These are phyloP conservation scores for Salvia rosmarinus DNA, from an alignment of 257 asterid species.

Conservation along the genomic window DNA sequence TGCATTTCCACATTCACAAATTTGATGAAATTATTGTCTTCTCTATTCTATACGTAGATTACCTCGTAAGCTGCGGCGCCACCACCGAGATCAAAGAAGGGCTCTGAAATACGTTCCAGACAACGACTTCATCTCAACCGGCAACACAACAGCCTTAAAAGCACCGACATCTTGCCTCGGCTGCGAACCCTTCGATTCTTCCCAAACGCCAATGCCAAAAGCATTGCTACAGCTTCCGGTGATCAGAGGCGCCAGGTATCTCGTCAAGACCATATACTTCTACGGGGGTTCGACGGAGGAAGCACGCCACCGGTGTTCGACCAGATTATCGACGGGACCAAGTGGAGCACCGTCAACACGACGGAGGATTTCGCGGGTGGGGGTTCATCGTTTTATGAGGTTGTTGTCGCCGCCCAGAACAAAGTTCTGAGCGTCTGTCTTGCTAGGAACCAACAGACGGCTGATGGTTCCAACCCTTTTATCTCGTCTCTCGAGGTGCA, in stretches of 20 bases:
- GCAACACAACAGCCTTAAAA: conserved; percentile 55
- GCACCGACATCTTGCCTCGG: conserved; percentile 50
- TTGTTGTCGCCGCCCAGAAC: conserved; percentile 57
- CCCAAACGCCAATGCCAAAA: conserved; percentile 55
- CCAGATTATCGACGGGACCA: conserved; percentile 85
- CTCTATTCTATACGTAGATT: conserved; percentile 45
- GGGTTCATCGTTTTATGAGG: conserved; percentile 71
- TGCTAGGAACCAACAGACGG: conserved; percentile 67
- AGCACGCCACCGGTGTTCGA: conserved; percentile 79
- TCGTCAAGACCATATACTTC: conserved; percentile 64
- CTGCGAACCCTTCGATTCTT: conserved; percentile 64
- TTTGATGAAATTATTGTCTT: not conserved
- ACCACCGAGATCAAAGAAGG: conserved; percentile 42
- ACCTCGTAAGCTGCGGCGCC: conserved; percentile 69
- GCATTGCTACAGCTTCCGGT: conserved; percentile 65
- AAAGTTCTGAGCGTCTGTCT: conserved; percentile 61
- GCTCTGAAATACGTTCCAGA: conserved; percentile 58
- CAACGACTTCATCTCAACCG: conserved; percentile 51
- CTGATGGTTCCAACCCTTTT: conserved; percentile 56
- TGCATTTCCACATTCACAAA: not conserved
- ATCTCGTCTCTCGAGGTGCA: conserved; percentile 76
- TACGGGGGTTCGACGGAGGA: conserved; percentile 93
- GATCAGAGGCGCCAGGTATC: conserved; percentile 52
- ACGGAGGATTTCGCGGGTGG: conserved; percentile 66
- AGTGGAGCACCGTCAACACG: conserved; percentile 77